Percentiles rank a stretch among this genome's conserved stretches.
phyloP scores from a whole-genome alignment of 2,329 filamentous ascomycete genomes.

The Fusarium agapanthi region DNA sequence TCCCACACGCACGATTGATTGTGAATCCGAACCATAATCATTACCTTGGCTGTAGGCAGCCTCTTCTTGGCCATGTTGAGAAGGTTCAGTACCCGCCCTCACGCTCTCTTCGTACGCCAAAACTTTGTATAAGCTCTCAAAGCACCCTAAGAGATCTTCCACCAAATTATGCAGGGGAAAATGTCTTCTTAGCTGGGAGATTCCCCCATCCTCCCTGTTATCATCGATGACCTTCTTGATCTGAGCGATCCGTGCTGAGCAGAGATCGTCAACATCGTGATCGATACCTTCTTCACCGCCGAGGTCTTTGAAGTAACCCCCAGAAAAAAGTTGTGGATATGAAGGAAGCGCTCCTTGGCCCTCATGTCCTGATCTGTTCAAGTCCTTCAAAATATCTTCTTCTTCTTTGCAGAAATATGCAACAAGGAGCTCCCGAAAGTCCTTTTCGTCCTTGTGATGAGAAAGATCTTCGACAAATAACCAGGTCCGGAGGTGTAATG shows the following conservation, averaged over 20 bases:
- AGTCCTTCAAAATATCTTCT: not conserved
- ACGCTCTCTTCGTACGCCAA: not conserved
- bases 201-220: conserved; percentile 4
- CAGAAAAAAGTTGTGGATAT: conserved; percentile 18
- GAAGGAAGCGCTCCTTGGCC: not conserved
- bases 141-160: conserved; percentile 25
- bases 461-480: conserved; percentile 45
- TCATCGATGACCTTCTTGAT: conserved; percentile 18
- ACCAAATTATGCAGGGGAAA: conserved; percentile 35
- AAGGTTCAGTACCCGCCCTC: not conserved
- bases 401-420: conserved; percentile 44
- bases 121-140: conserved; percentile 23
- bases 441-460: not conserved
- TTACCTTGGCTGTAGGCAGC: conserved; percentile 29
- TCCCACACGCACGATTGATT: conserved; percentile 36
- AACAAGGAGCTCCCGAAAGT: conserved; percentile 37
- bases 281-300: conserved; percentile 18
- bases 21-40: conserved; percentile 36
- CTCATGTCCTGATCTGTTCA: not conserved
- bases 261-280: conserved; percentile 30
- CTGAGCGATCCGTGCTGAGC: conserved; percentile 34
- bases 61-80: conserved; percentile 7
- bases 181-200: conserved; percentile 18
- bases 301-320: conserved; percentile 42
- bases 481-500: conserved; percentile 51